These are phyloP conservation scores for Cyberlindnera americana DNA, from an alignment of 805 yeast genomes.

Conservation along the genomic window DNA sequence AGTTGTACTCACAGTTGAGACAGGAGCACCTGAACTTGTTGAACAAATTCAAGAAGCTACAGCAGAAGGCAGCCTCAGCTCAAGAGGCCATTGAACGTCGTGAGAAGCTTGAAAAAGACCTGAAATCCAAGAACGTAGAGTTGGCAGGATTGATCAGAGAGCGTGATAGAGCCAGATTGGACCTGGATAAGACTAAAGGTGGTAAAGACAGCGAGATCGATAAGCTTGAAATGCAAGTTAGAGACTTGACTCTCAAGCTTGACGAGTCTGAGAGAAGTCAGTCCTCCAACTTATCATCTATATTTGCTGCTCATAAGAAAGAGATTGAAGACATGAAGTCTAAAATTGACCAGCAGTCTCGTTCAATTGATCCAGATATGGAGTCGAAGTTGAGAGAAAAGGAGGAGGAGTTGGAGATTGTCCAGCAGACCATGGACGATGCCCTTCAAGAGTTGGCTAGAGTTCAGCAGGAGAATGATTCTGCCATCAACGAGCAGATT, in stretches of 20 bases:
- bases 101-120: constrained; percentile 76
- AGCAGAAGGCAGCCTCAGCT: constrained; percentile 83
- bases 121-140: constrained; percentile 82
- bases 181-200: constrained; percentile 67
- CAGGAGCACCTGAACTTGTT: constrained; percentile 84
- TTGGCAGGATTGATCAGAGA: constrained; percentile 86
- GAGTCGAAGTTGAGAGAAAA: constrained; percentile 54
- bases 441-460: constrained; percentile 59
- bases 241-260: constrained; percentile 55
- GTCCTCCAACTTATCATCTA: constrained; percentile 56
- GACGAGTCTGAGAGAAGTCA: constrained; percentile 59
- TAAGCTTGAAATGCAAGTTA: constrained; percentile 56
- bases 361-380: constrained; percentile 30
- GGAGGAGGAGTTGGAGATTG: constrained; percentile 74
- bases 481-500: constrained; percentile 55
- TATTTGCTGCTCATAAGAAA: constrained; percentile 57
- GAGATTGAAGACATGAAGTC: constrained; percentile 54
- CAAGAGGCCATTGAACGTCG: constrained; percentile 85
- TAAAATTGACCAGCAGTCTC: constrained; percentile 28
- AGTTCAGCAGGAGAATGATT: constrained; percentile 43
- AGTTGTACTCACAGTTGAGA: constrained; percentile 83
- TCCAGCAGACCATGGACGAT: constrained; percentile 75
- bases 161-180: constrained; percentile 84
- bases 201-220: constrained; percentile 64
- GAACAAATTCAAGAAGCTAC: constrained; percentile 73